These are phyloP conservation scores for Aspergillus nidulans DNA, from an alignment of 495 filamentous ascomycete genomes.

Conservation along the genomic window DNA sequence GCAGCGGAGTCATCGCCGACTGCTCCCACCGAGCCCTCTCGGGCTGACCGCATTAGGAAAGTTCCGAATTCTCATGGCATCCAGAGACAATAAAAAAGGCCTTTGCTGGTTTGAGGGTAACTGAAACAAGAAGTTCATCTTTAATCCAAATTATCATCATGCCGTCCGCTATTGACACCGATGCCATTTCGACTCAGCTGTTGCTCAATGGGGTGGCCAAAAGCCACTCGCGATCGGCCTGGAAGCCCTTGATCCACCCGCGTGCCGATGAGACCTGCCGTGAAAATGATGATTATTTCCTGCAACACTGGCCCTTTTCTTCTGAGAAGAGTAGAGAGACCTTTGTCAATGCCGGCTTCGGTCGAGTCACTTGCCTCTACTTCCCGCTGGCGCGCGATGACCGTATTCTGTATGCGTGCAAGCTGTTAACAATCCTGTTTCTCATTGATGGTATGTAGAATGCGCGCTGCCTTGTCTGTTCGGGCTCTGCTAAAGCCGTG, in stretches of 20 bases:
- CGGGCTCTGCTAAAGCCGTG: background rate
- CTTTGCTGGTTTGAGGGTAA: too few species aligned
- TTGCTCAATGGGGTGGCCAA: too few species aligned
- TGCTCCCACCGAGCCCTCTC: too few species aligned
- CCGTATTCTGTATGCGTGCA: slow-evolving; percentile 29
- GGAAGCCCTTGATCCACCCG: background rate
- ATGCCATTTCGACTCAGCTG: too few species aligned
- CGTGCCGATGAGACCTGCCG: background rate
- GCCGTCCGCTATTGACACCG: too few species aligned
- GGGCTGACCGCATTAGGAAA: too few species aligned
- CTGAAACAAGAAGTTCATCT: too few species aligned
- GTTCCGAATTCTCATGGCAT: too few species aligned
- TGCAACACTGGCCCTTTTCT: slow-evolving; percentile 33
- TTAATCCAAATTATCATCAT: too few species aligned
- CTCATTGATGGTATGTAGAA: slow-evolving; percentile 31
- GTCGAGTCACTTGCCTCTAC: slow-evolving; percentile 31
- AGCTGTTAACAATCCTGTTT: slow-evolving; percentile 29
- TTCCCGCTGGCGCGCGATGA: slow-evolving; percentile 33
- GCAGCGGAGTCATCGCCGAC: too few species aligned
- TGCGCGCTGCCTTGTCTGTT: background rate
- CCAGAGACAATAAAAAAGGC: too few species aligned
- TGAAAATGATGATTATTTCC: slow-evolving; percentile 32
- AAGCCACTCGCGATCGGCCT: too few species aligned
- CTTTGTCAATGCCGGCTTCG: slow-evolving; percentile 32
- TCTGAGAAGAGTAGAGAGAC: slow-evolving; percentile 19